phyloP scores from a whole-genome alignment of 2,329 filamentous ascomycete genomes.

The Cercospora beticola region DNA sequence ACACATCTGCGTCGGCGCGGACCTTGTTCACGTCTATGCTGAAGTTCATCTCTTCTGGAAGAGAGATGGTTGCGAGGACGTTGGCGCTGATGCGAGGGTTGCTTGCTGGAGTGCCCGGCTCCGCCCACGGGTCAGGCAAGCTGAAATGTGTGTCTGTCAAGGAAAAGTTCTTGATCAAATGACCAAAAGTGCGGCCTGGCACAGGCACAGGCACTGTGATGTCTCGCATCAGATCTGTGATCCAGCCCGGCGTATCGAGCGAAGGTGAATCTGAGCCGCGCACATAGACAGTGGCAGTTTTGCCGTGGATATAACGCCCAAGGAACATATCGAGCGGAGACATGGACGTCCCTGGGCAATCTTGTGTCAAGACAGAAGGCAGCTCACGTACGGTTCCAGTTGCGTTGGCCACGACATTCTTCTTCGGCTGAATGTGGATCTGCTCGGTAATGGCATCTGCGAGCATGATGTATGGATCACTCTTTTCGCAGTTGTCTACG shows the following conservation, averaged over 20 bases:
- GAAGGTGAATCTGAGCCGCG: constrained; percentile 69
- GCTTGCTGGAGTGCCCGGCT: constrained; percentile 69
- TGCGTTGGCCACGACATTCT: constrained; percentile 67
- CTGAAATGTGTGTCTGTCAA: constrained; percentile 82
- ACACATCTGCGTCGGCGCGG: constrained; percentile 75
- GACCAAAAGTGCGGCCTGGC: constrained; percentile 76
- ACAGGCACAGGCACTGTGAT: constrained; percentile 83
- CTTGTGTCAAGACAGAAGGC: constrained; percentile 67
- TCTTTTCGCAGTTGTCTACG: constrained; percentile 73
- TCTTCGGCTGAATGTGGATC: constrained; percentile 66
- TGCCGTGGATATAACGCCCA: constrained; percentile 76
- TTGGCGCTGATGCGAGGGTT: constrained; percentile 80
- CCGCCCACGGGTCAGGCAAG: constrained; percentile 76
- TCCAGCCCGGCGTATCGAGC: constrained; percentile 74
- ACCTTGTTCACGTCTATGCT: constrained; percentile 75
- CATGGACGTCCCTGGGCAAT: constrained; percentile 72
- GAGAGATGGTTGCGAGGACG: constrained; percentile 71
- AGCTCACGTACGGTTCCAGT: constrained; percentile 71
- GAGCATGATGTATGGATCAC: constrained; percentile 73
- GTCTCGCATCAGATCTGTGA: constrained; percentile 74
- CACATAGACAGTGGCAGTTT: constrained; percentile 76
- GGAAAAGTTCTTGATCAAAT: constrained; percentile 83
- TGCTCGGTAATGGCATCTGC: constrained; percentile 70
- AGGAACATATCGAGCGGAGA: constrained; percentile 85
- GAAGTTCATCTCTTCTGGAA: constrained; percentile 87